Percentiles rank a stretch among this genome's conserved stretches.
These are phyloP conservation scores for Stephanocyclus meneghinianus DNA, from an alignment of 352 stramenopile genomes.

Conservation along the genomic window DNA sequence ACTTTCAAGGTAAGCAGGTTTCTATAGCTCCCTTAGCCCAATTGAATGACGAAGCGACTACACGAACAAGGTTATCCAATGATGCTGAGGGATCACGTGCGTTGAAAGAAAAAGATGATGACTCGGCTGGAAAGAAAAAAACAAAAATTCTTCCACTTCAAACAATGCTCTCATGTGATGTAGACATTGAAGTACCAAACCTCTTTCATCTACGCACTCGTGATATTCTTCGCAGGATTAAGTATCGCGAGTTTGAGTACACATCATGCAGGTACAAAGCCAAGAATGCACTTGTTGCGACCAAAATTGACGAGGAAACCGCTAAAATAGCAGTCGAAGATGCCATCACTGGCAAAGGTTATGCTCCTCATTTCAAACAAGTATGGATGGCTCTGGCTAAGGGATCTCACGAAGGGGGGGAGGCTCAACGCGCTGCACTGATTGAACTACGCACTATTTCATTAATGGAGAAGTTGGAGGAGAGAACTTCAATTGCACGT, in stretches of 20 bases:
- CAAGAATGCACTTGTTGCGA: slow-evolving; percentile 58
- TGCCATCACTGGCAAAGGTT: slow-evolving; percentile 49
- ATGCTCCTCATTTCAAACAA: slow-evolving; percentile 42
- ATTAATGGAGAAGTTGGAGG: slow-evolving; percentile 62
- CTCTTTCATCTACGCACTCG: slow-evolving; percentile 65
- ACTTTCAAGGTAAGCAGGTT: not conserved
- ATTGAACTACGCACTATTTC: slow-evolving; percentile 64
- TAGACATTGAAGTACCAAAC: slow-evolving; percentile 61
- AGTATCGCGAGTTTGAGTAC: slow-evolving; percentile 78
- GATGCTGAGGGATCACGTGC: slow-evolving; percentile 4
- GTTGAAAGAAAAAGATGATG: slow-evolving; percentile 16
- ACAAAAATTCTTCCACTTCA: slow-evolving; percentile 20
- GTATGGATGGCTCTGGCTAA: slow-evolving; percentile 53
- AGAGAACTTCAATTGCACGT: slow-evolving; percentile 40
- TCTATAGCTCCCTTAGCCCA: not conserved
- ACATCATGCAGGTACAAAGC: slow-evolving; percentile 68
- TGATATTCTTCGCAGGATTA: slow-evolving; percentile 73
- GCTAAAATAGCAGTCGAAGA: slow-evolving; percentile 65
- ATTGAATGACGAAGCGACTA: slow-evolving; percentile 5
- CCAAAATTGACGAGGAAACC: slow-evolving; percentile 62
- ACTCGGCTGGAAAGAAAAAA: not conserved
- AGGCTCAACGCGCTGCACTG: slow-evolving; percentile 61
- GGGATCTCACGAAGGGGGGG: slow-evolving; percentile 52
- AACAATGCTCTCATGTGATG: slow-evolving; percentile 67
- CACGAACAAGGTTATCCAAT: slow-evolving; percentile 26